Evolutionary conservation across 2,329 filamentous ascomycete species (phyloP).

Genomic region (Ambrosiella beaveri): DNA sequence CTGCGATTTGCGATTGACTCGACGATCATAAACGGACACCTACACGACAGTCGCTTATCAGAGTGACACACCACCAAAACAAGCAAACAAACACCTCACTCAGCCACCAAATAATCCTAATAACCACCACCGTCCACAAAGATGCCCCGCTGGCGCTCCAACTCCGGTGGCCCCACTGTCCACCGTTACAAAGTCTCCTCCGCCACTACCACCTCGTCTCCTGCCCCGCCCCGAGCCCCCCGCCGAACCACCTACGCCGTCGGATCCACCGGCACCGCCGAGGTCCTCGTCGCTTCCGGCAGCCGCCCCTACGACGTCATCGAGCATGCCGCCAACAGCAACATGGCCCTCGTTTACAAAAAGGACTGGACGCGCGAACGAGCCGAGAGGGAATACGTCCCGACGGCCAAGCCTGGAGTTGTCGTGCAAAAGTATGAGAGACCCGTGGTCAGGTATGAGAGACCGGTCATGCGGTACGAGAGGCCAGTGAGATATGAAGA

Average conservation of each 20-base stretch:
- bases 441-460: neutral
- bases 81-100: neutral
- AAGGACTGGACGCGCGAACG: conserved; percentile 19
- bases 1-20: no score
- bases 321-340: conserved; percentile 17
- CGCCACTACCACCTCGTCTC: conserved; percentile 24
- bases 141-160: conserved; percentile 17
- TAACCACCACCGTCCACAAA: conserved; percentile 14
- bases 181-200: conserved; percentile 34
- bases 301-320: conserved; percentile 15
- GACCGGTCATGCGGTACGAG: conserved; percentile 18
- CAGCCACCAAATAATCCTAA: neutral
- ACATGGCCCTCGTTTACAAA: conserved; percentile 18
- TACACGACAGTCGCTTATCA: no score
- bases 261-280: conserved; percentile 23
- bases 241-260: conserved; percentile 20
- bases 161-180: conserved; percentile 30
- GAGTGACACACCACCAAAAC: neutral
- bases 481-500: conserved; percentile 23
- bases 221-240: conserved; percentile 24
- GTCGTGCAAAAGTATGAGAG: conserved; percentile 10
- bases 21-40: neutral
- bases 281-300: conserved; percentile 35
- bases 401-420: conserved; percentile 1
- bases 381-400: conserved; percentile 39